Percentiles rank a stretch among this genome's conserved stretches.
These are phyloP conservation scores for Scleromitrula shiraiana DNA, from an alignment of 2,329 filamentous ascomycete genomes.

Conservation along the genomic window DNA sequence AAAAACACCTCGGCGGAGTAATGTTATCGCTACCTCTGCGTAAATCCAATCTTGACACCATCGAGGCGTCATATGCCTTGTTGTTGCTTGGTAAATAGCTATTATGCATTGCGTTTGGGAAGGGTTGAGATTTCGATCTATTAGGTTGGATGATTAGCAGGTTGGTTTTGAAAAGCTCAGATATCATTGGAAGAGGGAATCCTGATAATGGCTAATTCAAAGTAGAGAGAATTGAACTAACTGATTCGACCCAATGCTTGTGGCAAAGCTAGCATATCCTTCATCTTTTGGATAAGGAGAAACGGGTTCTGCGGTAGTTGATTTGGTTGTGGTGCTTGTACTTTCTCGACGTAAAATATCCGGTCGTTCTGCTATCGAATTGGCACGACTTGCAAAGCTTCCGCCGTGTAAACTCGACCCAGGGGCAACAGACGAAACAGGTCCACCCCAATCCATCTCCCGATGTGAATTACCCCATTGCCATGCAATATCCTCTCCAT, in stretches of 20 bases:
- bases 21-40: conserved; percentile 27
- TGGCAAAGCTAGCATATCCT: conserved; percentile 31
- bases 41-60: conserved; percentile 30
- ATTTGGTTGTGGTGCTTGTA: conserved; percentile 35
- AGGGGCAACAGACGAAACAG: conserved; percentile 36
- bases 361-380: conserved; percentile 20
- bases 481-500: conserved; percentile 50
- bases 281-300: conserved; percentile 24
- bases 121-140: conserved; percentile 23
- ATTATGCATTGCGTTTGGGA: conserved; percentile 31
- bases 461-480: conserved; percentile 52
- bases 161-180: not conserved
- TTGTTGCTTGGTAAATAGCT: conserved; percentile 29
- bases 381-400: conserved; percentile 32
- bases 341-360: conserved; percentile 30
- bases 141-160: conserved; percentile 8
- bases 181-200: not conserved
- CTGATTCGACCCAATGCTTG: conserved; percentile 27
- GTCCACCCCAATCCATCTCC: conserved; percentile 37
- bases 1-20: conserved; percentile 26
- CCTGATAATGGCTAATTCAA: too few relatives aligned
- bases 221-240: conserved; percentile 18
- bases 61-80: conserved; percentile 32
- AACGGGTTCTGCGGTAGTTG: conserved; percentile 31
- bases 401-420: conserved; percentile 43